These are phyloP conservation scores for Trichoderma virens DNA, from an alignment of 495 filamentous ascomycete species.

Conservation along the genomic window DNA sequence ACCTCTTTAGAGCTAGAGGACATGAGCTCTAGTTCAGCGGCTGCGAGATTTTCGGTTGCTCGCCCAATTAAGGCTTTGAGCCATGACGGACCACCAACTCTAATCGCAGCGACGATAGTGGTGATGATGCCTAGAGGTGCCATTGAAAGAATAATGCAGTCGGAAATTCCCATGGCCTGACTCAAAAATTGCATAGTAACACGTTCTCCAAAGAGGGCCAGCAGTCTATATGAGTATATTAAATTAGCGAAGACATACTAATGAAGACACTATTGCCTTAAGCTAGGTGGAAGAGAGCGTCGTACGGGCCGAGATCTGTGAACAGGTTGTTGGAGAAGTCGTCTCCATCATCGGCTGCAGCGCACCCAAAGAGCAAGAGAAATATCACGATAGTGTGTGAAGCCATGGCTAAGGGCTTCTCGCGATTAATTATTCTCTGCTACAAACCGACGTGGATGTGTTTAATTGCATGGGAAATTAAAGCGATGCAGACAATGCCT, in stretches of 20 bases:
- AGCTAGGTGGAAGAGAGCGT: slow-evolving; percentile 9
- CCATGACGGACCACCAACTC: slow-evolving; percentile 44
- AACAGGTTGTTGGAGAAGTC: slow-evolving; percentile 47
- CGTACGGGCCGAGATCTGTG: slow-evolving; percentile 29
- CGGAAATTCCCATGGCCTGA: slow-evolving; percentile 38
- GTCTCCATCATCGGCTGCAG: slow-evolving; percentile 24
- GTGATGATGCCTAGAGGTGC: slow-evolving; percentile 50
- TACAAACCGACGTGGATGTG: no score
- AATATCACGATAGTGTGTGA: background rate
- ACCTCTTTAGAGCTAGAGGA: slow-evolving; percentile 26
- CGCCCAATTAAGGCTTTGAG: slow-evolving; percentile 45
- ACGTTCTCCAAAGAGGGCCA: slow-evolving; percentile 49
- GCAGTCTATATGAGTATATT: slow-evolving; percentile 20
- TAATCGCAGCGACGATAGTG: slow-evolving; percentile 43
- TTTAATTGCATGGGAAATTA: no score
- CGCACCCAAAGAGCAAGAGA: background rate
- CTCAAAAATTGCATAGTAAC: slow-evolving; percentile 53
- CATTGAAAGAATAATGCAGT: slow-evolving; percentile 48
- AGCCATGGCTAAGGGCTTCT: background rate
- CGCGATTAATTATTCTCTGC: no score
- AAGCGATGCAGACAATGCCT: no score
- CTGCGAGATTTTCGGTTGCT: slow-evolving; percentile 25
- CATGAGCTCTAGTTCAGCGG: slow-evolving; percentile 27
- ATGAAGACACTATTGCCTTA: background rate
- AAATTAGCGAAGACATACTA: background rate